Evolutionary conservation across 2,329 filamentous ascomycete species (phyloP), one percentile per base, ranked within the genome.

Genomic region (Pseudogymnoascus verrucosus): DNA sequence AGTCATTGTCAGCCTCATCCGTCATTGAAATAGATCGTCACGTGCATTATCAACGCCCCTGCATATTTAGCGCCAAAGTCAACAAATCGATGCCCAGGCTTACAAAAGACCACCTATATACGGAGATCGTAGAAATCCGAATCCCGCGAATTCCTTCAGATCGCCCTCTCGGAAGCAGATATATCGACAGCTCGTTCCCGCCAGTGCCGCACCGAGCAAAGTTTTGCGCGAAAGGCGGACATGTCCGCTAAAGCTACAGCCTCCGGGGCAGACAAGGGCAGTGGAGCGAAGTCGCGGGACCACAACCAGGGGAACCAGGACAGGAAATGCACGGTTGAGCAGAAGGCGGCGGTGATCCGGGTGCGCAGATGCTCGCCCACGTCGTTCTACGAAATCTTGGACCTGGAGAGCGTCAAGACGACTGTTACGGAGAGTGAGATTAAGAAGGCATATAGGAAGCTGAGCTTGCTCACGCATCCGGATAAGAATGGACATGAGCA

Each of bases 401-500:
- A 87, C 21, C 78, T 97, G 60, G 86, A 89, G 67, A 77, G 79
- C 60, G 79, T 88, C 40, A 82, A 83, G 70, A 78, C 82, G 64
- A 84, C 86, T 19, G 88, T 85, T 71, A 86, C 86, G 60, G 93
- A 98, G 70, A 77, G 81, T 66, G 93, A 98, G 72, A 92, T 99
- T 74, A 99, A 98, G 77, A 98, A 98, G 80, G 93, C 95, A 5
- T 99, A 99, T 78, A 86, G 93, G 73, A 98, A 96, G 78, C 83
- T 96, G 74, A 95, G 90, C 74, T 80, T 99, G 71, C 82, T 98
- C 73, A 99, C 95, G 65, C 95, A 99, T 80, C 95, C 95, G 67
- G 95, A 99, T 81, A 99, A 99, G 81, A 99, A 99, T 82, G 93
- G 93, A 61, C 93, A 97, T 75, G 88, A 93, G 39, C 87, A 96